These are phyloP conservation scores for Aureobasidium sp. DNA, from an alignment of 2,329 filamentous ascomycete genomes.

Conservation along the genomic window DNA sequence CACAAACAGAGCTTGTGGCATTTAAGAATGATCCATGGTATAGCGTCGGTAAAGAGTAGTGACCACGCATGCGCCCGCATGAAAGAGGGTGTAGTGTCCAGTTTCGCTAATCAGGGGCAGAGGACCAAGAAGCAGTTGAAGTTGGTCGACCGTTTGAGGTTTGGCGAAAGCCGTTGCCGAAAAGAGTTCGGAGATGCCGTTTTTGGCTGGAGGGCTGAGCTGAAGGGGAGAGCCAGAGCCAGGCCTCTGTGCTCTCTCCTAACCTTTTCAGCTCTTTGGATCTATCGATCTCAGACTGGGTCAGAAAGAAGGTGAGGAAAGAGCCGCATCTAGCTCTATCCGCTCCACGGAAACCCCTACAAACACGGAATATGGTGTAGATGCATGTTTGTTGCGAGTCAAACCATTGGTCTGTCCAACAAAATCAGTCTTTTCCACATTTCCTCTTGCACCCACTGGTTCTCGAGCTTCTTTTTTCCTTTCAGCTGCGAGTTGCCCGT, in stretches of 20 bases:
- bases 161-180: not conserved
- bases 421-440: not conserved
- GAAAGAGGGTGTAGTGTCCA: not conserved
- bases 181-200: conserved; percentile 10
- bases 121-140: not conserved
- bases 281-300: not conserved
- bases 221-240: not conserved
- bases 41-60: not conserved
- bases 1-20: not conserved
- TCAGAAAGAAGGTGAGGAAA: not conserved
- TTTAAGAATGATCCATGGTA: not conserved
- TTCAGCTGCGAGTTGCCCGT: not conserved
- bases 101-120: not conserved
- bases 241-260: not conserved
- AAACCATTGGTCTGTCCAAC: not conserved
- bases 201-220: not conserved
- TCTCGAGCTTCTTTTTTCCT: not conserved
- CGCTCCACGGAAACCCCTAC: not conserved
- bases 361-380: not conserved
- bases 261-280: not conserved
- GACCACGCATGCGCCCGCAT: not conserved
- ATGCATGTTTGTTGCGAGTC: not conserved
- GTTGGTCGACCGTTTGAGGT: not conserved
- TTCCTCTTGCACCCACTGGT: no score
- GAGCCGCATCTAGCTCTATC: not conserved